Percentiles rank a stretch among this genome's conserved stretches.
Evolutionary conservation across 2,329 filamentous ascomycete genomes (phyloP).

Genomic region (Fusarium tricinctum): DNA sequence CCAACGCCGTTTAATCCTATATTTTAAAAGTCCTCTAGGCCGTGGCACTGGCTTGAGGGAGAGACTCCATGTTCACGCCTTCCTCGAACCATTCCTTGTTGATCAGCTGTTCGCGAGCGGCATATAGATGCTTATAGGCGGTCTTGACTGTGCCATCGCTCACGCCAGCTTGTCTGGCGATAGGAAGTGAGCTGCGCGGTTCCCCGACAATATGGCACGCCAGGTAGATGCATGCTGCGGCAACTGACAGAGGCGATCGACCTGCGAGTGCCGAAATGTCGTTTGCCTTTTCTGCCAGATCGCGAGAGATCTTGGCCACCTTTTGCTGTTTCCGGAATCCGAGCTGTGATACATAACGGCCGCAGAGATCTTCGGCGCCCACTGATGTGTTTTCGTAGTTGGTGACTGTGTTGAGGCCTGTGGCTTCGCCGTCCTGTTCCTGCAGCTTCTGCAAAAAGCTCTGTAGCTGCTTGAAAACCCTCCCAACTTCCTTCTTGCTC

Average conservation of each 20-base stretch:
- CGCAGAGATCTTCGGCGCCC: slow-evolving; percentile 85
- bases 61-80: slow-evolving; percentile 77
- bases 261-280: slow-evolving; percentile 86
- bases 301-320: slow-evolving; percentile 83
- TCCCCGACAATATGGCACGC: slow-evolving; percentile 88
- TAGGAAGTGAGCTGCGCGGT: slow-evolving; percentile 83
- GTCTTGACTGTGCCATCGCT: slow-evolving; percentile 98
- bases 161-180: slow-evolving; percentile 86
- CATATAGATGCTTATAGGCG: slow-evolving; percentile 90
- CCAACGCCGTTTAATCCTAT: too few relatives aligned
- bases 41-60: slow-evolving; percentile 64
- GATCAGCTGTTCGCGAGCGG: slow-evolving; percentile 79
- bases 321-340: slow-evolving; percentile 77
- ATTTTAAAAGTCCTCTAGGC: background rate
- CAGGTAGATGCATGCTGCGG: slow-evolving; percentile 97
- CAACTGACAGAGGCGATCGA: slow-evolving; percentile 92
- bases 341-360: slow-evolving; percentile 89
- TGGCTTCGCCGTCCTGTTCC: slow-evolving; percentile 65
- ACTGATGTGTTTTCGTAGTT: slow-evolving; percentile 84
- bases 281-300: slow-evolving; percentile 82
- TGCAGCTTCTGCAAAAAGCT: slow-evolving; percentile 84
- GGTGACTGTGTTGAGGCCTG: slow-evolving; percentile 69
- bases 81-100: slow-evolving; percentile 80
- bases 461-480: slow-evolving; percentile 94
- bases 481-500: slow-evolving; percentile 95